A percentile compares a stretch with the other conserved stretches of the same genome.
These are phyloP conservation scores for Durotheca rogersii DNA, from an alignment of 495 filamentous ascomycete genomes.

Conservation along the genomic window DNA sequence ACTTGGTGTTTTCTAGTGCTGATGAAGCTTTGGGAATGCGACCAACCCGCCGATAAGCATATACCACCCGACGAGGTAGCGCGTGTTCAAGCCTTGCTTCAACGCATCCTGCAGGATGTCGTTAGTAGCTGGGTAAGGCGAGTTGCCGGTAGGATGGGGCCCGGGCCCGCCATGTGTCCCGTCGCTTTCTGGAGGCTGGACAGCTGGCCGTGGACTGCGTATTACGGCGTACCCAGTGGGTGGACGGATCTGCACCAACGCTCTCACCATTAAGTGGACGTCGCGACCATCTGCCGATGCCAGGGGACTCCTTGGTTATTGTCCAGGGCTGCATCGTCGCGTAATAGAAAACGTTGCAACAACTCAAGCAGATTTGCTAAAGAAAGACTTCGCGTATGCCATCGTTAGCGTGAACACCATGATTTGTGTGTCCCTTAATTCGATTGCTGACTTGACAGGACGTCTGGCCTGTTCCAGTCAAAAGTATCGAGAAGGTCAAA, in stretches of 20 bases:
- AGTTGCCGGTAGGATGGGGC: not conserved
- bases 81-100: not conserved
- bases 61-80: not conserved
- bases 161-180: not conserved
- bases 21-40: not conserved
- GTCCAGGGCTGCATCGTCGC: slow-evolving; percentile 7
- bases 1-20: not conserved
- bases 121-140: not conserved
- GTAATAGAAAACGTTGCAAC: too few species aligned
- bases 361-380: too few species aligned
- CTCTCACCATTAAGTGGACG: not conserved
- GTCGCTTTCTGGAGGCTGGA: not conserved
- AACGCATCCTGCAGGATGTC: not conserved
- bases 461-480: slow-evolving; percentile 34
- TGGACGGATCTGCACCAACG: not conserved
- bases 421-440: slow-evolving; percentile 19
- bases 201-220: not conserved
- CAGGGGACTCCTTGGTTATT: slow-evolving; percentile 1
- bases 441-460: slow-evolving; percentile 28
- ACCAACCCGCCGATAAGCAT: not conserved
- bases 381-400: too few species aligned
- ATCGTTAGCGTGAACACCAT: too few species aligned
- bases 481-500: slow-evolving; percentile 40
- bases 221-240: not conserved
- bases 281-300: too few species aligned